phyloP scores from a whole-genome alignment of 2,329 filamentous ascomycete genomes.

The Colletotrichum sp. region DNA sequence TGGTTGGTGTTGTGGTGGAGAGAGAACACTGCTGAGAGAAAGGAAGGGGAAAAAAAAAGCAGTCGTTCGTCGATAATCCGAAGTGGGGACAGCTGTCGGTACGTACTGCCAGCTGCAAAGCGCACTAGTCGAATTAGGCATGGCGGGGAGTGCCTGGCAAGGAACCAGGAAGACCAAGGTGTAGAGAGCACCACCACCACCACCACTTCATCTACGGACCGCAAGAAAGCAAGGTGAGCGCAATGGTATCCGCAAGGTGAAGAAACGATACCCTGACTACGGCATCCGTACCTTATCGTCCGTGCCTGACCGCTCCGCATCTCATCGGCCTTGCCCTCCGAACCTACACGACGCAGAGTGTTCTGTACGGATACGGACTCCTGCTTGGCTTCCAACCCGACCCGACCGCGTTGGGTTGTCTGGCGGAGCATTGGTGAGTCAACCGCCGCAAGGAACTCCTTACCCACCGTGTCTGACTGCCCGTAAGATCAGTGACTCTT shows the following conservation, averaged over 20 bases:
- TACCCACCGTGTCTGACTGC: background rate
- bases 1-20: slow-evolving; percentile 24
- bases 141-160: background rate
- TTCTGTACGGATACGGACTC: background rate
- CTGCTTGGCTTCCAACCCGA: background rate
- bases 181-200: background rate
- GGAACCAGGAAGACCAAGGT: background rate
- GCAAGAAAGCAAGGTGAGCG: background rate
- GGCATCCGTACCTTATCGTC: background rate
- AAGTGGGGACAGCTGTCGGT: background rate
- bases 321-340: background rate
- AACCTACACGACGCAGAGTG: background rate
- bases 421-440: background rate
- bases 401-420: background rate
- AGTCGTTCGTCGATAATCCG: background rate
- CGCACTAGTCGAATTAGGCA: background rate
- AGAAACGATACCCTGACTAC: background rate
- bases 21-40: slow-evolving; percentile 9
- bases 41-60: background rate
- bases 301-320: background rate
- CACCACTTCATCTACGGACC: background rate
- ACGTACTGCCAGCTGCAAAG: background rate
- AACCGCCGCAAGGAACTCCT: background rate
- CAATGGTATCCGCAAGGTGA: background rate
- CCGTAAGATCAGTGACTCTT: background rate